Base-by-base conservation (phyloP, 192 early-diverging fungal genomes). In the Coemansia sp. region DNA sequence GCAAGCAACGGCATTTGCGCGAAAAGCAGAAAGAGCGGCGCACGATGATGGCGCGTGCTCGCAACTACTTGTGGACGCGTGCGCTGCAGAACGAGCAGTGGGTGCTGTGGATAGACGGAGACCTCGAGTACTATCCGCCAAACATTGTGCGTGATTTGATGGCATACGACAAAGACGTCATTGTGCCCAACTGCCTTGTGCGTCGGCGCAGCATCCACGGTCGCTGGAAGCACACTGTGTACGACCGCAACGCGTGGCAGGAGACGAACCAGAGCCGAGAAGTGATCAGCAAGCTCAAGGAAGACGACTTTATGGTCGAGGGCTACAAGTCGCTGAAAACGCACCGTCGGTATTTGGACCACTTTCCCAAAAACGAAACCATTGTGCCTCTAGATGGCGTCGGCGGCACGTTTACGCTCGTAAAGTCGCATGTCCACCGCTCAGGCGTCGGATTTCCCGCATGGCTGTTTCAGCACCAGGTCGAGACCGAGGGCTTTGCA, bases 31-130 rank as follows among this genome's bases (percentile, higher is more conserved):
- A 66, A 10, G 64, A 81, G 44, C 82, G 88, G 28, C 82, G 88
- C 20, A 75, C 66, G 38, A 82, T 83, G 55, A 82, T 90, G 74
- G 87, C 89, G 17, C 77, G 78, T 12, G 82, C 82, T 21, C 82
- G 89, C 57, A 90, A 89, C 53, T 78, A 73, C n/a, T 63, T 89
- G 23, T 74, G 87, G 65, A 78, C 82, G 1, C 71, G 83, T 6
- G 81, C 89, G 1, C 60, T 90, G 5, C 58, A 66, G n/a, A 77
- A 84, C 55, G 85, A 87, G 28, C 78, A 83, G 10, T 90, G 89
- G 89, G 88, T 90, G 12, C 72, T 90, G 11, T 90, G 89, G 89
- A 71, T 90, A 4, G 89, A 90, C 46, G 85, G 83, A 12, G 89
- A 90, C 68, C 82, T 90, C n/a, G 73, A 86, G 21, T 82, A 85